Evolutionary conservation across 257 asterid species (phyloP).

Genomic region (Lavandula angustifolia): DNA sequence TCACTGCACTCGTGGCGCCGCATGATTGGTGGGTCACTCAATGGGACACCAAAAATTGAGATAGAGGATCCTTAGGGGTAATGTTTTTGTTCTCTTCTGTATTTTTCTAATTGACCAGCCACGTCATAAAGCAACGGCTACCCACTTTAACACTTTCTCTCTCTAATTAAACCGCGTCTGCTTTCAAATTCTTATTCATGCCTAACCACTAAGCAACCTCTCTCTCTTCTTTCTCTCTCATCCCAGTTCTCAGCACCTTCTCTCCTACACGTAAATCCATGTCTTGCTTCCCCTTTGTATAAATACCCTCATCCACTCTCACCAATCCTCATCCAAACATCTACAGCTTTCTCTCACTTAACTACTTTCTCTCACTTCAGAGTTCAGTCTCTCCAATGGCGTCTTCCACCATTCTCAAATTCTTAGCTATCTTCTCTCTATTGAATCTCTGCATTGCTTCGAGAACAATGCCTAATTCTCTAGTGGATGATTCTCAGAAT

Average conservation of each 20-base stretch:
- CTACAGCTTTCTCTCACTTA: not conserved
- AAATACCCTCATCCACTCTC: constrained; percentile 25
- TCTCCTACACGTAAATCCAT: constrained; percentile 19
- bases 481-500: constrained; percentile 19
- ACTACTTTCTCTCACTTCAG: not conserved
- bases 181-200: not conserved
- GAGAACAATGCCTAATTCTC: constrained; percentile 8
- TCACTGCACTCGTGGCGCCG: too few relatives aligned
- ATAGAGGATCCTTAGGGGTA: constrained; percentile 4
- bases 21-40: too few relatives aligned
- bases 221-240: not conserved
- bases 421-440: constrained; percentile 23
- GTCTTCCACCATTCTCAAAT: constrained; percentile 10
- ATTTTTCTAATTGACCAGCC: not conserved
- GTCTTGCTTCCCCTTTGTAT: not conserved
- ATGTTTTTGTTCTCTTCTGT: constrained; percentile 13
- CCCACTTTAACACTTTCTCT: constrained; percentile 12
- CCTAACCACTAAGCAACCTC: not conserved
- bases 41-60: too few relatives aligned
- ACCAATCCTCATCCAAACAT: constrained; percentile 11
- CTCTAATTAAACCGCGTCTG: constrained; percentile 30
- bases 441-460: constrained; percentile 28
- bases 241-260: constrained; percentile 4
- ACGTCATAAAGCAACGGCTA: constrained; percentile 18
- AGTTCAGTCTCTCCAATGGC: constrained; percentile 27